Conservation (phyloP, 768 basidiomycete species). For the Grammothele lineata region DNA sequence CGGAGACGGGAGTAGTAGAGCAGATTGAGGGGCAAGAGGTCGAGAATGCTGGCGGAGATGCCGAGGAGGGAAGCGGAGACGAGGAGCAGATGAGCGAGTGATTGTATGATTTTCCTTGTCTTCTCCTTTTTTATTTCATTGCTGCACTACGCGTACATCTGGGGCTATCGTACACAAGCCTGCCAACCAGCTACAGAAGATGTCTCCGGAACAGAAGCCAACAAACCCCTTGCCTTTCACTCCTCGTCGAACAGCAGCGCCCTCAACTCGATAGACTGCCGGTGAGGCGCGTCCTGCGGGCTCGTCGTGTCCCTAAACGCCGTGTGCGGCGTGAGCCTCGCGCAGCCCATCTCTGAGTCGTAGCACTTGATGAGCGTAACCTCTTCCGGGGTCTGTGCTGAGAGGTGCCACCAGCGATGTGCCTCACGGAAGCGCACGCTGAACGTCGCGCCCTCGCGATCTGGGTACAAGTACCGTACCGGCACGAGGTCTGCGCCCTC, state of each 20-base stretch:
- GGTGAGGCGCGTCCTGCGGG: conserved; percentile 27
- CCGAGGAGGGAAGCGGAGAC: conserved; percentile 25
- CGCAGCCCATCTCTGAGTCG: conserved; percentile 31
- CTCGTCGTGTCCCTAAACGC: conserved; percentile 31
- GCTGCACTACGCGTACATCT: background rate
- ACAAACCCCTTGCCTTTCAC: conserved; percentile 6
- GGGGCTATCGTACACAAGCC: conserved; percentile 4
- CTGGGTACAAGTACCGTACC: conserved; percentile 30
- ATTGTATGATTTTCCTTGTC: conserved; percentile 6
- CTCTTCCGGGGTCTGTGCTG: conserved; percentile 34
- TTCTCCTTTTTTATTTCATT: background rate
- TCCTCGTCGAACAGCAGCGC: conserved; percentile 34
- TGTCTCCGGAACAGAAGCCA: too few species aligned
- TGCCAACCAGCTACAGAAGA: too few species aligned
- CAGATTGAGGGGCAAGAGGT: conserved; percentile 48
- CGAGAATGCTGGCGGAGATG: conserved; percentile 31
- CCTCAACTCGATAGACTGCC: conserved; percentile 37
- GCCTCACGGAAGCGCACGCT: conserved; percentile 29
- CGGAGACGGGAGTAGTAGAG: conserved; percentile 58
- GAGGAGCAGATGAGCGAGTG: conserved; percentile 29
- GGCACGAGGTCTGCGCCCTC: conserved; percentile 32
- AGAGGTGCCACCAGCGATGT: conserved; percentile 36
- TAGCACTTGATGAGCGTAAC: conserved; percentile 37
- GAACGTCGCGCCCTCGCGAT: conserved; percentile 31
- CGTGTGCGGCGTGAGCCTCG: conserved; percentile 33